Conservation (phyloP, 306 rosid genomes). For the Trifolium repens region DNA sequence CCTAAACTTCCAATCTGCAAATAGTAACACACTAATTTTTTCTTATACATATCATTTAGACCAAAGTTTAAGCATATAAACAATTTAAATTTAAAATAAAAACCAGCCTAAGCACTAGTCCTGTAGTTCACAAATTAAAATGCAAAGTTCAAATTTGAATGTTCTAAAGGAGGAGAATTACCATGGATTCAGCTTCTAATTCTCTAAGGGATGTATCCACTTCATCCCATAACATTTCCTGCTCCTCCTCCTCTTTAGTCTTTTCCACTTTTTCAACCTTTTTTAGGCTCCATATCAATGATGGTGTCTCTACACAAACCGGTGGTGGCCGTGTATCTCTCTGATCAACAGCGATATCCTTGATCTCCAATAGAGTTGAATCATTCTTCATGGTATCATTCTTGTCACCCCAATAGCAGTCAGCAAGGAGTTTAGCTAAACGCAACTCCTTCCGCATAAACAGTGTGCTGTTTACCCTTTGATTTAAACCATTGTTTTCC, state of each 20-base stretch:
- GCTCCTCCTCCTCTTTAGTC: not conserved
- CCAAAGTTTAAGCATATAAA: not conserved
- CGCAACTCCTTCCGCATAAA: not conserved
- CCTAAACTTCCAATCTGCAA: conserved; percentile 36
- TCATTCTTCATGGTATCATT: not conserved
- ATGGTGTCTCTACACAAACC: not conserved
- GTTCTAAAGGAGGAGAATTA: not conserved
- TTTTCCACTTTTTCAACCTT: not conserved
- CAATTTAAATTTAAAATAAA: not conserved
- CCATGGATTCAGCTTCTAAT: not conserved
- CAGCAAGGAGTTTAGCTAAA: not conserved
- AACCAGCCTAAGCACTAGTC: not conserved
- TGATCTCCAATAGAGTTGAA: not conserved
- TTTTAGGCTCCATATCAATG: conserved; percentile 8
- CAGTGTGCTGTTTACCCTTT: not conserved
- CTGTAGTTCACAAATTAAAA: not conserved
- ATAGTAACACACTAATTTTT: conserved; percentile 22
- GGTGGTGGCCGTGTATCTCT: not conserved
- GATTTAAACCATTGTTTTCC: not conserved
- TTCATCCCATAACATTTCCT: not conserved
- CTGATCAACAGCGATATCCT: not conserved
- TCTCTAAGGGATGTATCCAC: not conserved
- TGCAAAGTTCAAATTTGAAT: not conserved
- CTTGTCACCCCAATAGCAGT: not conserved
- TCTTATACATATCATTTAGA: not conserved